Conservation (phyloP, 495 filamentous ascomycete genomes). For the Aspergillus steynii region DNA sequence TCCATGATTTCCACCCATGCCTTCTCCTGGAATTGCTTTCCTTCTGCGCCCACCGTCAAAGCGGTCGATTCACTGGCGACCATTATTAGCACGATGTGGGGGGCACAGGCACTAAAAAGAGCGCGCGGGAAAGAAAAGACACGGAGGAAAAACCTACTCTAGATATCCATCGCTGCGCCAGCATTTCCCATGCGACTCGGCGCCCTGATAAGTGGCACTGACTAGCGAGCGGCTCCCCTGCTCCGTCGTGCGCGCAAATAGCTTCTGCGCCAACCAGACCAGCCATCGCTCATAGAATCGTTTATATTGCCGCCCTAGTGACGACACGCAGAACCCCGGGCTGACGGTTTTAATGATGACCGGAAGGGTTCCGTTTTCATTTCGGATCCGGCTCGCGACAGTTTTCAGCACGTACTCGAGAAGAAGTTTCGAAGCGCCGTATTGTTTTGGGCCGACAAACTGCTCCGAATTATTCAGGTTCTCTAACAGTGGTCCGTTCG, state of each 20-base stretch:
- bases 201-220: constrained; percentile 48
- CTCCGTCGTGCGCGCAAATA: constrained; percentile 51
- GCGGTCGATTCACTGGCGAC: constrained; percentile 38
- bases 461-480: constrained; percentile 31
- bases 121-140: neutral
- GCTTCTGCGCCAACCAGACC: constrained; percentile 35
- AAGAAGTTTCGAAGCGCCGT: constrained; percentile 49
- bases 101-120: neutral
- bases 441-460: constrained; percentile 40
- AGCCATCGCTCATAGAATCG: constrained; percentile 38
- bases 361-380: constrained; percentile 36
- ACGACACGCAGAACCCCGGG: constrained; percentile 44
- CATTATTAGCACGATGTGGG: constrained; percentile 9
- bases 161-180: constrained; percentile 51
- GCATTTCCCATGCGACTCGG: constrained; percentile 50
- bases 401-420: constrained; percentile 45
- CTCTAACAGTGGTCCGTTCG: constrained; percentile 32
- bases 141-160: constrained; percentile 33
- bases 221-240: constrained; percentile 52
- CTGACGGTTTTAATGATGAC: constrained; percentile 49
- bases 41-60: constrained; percentile 33
- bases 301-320: constrained; percentile 41
- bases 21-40: constrained; percentile 35
- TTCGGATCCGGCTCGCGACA: constrained; percentile 32
- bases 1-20: constrained; percentile 44